Percentiles rank a stretch among this genome's conserved stretches.
Conservation (phyloP, 768 basidiomycete species). For the Psilocybe tampanensis region DNA sequence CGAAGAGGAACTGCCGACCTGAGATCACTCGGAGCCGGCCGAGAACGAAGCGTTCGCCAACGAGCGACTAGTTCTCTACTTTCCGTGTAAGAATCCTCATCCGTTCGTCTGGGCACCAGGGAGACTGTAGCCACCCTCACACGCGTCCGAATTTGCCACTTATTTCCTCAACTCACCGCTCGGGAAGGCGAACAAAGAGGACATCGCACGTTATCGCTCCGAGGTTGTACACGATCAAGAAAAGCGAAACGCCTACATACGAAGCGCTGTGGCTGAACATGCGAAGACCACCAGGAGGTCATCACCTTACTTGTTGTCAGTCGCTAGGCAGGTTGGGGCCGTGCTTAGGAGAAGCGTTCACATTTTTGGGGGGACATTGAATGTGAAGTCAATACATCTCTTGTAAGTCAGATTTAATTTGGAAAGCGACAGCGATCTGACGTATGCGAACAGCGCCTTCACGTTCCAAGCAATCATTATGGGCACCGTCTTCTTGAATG, state of each 20-base stretch:
- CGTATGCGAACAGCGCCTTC: conserved; percentile 41
- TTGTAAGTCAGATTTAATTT: too few species aligned
- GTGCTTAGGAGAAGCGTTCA: conserved; percentile 49
- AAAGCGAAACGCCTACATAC: conserved; percentile 42
- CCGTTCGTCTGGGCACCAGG: too few species aligned
- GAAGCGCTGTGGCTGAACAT: conserved; percentile 53
- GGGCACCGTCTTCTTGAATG: conserved; percentile 66
- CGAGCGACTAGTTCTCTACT: too few species aligned
- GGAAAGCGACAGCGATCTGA: too few species aligned
- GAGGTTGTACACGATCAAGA: conserved; percentile 49
- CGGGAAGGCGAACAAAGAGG: conserved; percentile 43
- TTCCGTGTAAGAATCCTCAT: too few species aligned
- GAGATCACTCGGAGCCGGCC: too few species aligned
- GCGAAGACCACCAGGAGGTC: conserved; percentile 30
- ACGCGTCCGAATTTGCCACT: conserved; percentile 57
- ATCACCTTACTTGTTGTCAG: conserved; percentile 42
- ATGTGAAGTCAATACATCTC: too few species aligned
- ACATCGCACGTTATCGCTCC: conserved; percentile 45
- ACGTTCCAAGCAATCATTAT: conserved; percentile 52
- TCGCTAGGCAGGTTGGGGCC: conserved; percentile 45
- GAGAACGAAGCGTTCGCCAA: too few species aligned
- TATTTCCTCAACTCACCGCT: conserved; percentile 44
- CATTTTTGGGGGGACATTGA: conserved; percentile 36
- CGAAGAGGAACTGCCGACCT: too few species aligned
- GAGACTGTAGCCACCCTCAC: too few species aligned